Evolutionary conservation across 345 rosid species (phyloP), one percentile per base, ranked within the genome.

Genomic region (Ceriops zippeliana): DNA sequence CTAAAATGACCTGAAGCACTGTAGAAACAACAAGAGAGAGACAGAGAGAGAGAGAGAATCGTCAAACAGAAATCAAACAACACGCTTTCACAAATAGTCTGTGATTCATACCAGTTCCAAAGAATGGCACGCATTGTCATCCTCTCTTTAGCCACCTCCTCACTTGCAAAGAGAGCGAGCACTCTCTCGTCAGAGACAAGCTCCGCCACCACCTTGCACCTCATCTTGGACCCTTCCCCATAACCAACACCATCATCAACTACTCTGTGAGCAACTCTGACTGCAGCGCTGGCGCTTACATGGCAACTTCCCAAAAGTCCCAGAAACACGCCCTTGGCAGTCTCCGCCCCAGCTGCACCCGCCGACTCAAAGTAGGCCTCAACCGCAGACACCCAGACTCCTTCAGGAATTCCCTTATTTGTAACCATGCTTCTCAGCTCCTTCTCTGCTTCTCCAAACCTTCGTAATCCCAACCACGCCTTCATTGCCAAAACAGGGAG

Each of bases 401-500:
- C 76, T 80, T 91, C 99, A 1, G 99, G 99, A 80, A 95, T 81
- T 34, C 86, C 96, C 70, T 91, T 88, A 71, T 84, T 86, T 22
- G 76, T 80, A 27, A 87, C 93, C 99, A 95, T 86, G 47, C 89
- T 85, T 78, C 86, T 88, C 74, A 95, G 84, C 84, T 95, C 99
- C 78, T 83, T 84, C 84, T 90, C 98, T 62, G 99, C 99, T 76
- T 91, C 98, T 34, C 63, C 80, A 72, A 79, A 82, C 77, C 84
- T 85, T 34, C 96, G 92, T 27, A 95, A 76, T 19, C 99, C 98
- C 65, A 95, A 75, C 98, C 92, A 91, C 31, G 97, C 97, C 79
- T 95, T 95, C 97, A 95, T 90, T 28, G 99, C 98, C 80, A 95
- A 52, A 62, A 95, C 98, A n/a, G 99, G 97, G 68, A 95, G 79